Conservation (phyloP, 1,284 basidiomycete species). For the Cryptococcus sp. region DNA sequence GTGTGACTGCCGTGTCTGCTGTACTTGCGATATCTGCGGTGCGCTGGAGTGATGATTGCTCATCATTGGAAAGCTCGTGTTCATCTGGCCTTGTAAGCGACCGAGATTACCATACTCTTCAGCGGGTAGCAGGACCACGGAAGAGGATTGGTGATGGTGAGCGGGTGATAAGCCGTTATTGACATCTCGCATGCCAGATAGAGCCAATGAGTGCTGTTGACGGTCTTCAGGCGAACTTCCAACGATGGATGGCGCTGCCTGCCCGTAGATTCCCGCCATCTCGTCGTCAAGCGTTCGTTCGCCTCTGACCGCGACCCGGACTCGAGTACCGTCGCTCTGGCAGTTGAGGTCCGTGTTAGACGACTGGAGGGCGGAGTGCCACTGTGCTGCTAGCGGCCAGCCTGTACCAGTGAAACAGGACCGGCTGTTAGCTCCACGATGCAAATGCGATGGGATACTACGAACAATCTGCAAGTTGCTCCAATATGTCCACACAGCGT, state of each 20-base stretch:
- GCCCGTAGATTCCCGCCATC: constrained; percentile 16
- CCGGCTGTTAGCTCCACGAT: neutral
- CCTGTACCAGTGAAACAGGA: neutral
- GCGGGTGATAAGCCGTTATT: no score
- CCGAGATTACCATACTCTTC: no score
- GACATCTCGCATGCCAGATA: no score
- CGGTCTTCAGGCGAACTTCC: neutral
- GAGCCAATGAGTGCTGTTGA: no score
- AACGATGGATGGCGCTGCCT: constrained; percentile 9
- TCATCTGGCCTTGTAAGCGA: no score
- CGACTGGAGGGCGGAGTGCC: constrained; percentile 13
- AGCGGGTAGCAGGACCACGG: no score
- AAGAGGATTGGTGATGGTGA: no score
- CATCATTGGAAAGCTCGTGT: no score
- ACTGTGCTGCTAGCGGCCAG: constrained; percentile 15
- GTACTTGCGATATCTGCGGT: no score
- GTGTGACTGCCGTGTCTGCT: no score
- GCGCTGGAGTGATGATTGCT: no score
- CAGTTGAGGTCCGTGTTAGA: neutral
- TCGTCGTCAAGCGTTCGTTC: constrained; percentile 19
- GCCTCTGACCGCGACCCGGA: constrained; percentile 10
- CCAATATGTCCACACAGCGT: constrained; percentile 12
- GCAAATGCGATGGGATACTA: neutral
- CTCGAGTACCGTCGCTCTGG: constrained; percentile 3
- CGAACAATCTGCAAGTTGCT: constrained; percentile 18